Base-by-base conservation (phyloP, 345 rosid genomes). In the Brassica incana region DNA sequence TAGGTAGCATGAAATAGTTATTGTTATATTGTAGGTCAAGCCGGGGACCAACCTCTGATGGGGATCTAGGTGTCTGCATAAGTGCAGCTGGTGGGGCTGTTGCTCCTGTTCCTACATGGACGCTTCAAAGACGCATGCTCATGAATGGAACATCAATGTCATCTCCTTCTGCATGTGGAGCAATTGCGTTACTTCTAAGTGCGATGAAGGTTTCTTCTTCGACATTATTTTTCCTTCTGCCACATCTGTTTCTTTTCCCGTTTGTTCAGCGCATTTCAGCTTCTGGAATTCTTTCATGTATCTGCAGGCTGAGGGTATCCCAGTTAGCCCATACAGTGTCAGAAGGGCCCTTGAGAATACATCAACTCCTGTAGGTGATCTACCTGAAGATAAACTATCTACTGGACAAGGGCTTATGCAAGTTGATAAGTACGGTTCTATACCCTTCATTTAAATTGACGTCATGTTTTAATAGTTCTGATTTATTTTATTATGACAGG, bases 121-220 rank as follows among this genome's bases (percentile, higher is more conserved):
- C 98, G 65, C 98, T 93, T 82, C 99, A 96, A 84, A 86, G 88
- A 65, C 96, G 97, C 69, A 93, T 91, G 98, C 95, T 96, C 72
- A 93, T 92, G 99, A 96, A 93, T 86, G 99, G 99, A 76, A 96
- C 99, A 71, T 96, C 99, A 74, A 96, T 96, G 99, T 86, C 98
- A 76, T 96, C 98, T 88, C 99, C 98, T 69, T 96, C 97, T 80
- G 98, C 99, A 67, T 96, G 99, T 87, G 99, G 99, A 58, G 98
- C 97, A 77, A 84, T 92, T 78, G 98, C 97, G 43, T 85, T 93
- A 82, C 88, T 96, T 75, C 71, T 96, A 80, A 93, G 99, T 79
- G 98, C 95, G 67, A 89, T 96, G 97, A 96, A 93, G 98, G 98
- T 93, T 50, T 74, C 75, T 78, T 61, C 56, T 50, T 58, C 80